A percentile compares a stretch with the other conserved stretches of the same genome.
Conservation (phyloP, 495 filamentous ascomycete genomes). For the Aspergillus hancockii region DNA sequence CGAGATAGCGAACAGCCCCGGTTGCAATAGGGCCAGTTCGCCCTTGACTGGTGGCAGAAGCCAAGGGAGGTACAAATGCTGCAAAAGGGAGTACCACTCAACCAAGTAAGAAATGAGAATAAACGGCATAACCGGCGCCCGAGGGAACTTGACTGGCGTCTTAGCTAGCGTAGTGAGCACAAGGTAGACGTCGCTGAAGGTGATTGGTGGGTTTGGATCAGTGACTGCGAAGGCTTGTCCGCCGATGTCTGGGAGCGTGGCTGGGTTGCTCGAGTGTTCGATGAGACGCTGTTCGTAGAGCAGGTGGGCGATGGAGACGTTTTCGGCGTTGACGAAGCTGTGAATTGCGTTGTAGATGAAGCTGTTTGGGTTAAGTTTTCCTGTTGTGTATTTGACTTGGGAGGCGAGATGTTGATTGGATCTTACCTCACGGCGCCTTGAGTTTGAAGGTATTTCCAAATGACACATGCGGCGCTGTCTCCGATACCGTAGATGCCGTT, state of each 20-base stretch:
- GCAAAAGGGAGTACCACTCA: conserved; percentile 51
- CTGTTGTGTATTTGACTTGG: conserved; percentile 21
- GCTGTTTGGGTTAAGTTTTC: conserved; percentile 27
- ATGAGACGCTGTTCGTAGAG: conserved; percentile 58
- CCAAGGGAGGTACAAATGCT: conserved; percentile 40
- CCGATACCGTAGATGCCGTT: conserved; percentile 62
- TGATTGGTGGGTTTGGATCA: conserved; percentile 38
- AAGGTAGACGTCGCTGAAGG: conserved; percentile 39
- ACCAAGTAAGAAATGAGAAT: conserved; percentile 49
- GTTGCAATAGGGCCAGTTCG: conserved; percentile 53
- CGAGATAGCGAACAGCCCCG: conserved; percentile 53
- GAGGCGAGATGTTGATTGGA: background rate
- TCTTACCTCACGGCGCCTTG: conserved; percentile 40
- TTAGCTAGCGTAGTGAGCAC: conserved; percentile 32
- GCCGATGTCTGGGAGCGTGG: conserved; percentile 38
- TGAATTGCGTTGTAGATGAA: conserved; percentile 54
- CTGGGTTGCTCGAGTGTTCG: conserved; percentile 44
- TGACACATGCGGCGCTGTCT: conserved; percentile 47
- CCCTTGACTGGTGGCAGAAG: conserved; percentile 44
- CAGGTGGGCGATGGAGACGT: conserved; percentile 59
- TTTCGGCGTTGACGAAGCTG: conserved; percentile 57
- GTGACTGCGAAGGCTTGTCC: conserved; percentile 43
- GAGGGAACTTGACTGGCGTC: conserved; percentile 34
- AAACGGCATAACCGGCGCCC: conserved; percentile 29
- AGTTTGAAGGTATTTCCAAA: conserved; percentile 34